Evolutionary conservation across 2,329 filamentous ascomycete genomes (phyloP), one percentile per base, ranked within the genome.

Genomic region (Orbilia blumenaviensis): DNA sequence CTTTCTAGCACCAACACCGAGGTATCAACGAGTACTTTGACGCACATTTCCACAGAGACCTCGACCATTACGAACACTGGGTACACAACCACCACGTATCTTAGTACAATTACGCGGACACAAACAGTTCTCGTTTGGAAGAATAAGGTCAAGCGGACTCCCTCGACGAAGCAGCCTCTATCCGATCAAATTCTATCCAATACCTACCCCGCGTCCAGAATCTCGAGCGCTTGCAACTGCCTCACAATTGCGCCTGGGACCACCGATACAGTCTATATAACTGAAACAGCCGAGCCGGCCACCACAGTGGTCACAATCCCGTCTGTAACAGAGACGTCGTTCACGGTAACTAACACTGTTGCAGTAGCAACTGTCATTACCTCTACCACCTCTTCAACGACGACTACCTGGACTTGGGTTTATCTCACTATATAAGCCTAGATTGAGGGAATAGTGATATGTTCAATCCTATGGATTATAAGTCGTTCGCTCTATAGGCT

Each of bases 211-310:
- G 38, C 66, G 6, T 38, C 27, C 14, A 44, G 66, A 14, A 69
- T 69, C 41, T 61, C 66, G 0, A 69, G 66, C n/a, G 66, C 54
- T 16, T 61, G 52, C 44, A 42, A 54, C 16, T 62, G 66, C 29
- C 54, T 69, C 4, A 69, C 66, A 2, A n/a, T 48, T 14, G 34
- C 12, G 12, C 66, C 66, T 4, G 14, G 21, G 3, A 27, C 27
- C 14, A 69, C 52, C 0, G 16, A 41, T 1, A 69, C 54, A 2
- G 46, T 23, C 4, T 61, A 50, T 34, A 6, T 48, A 12, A 69
- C 66, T 9, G 23, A 38, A 21, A 69, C 44, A 14, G 66, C 66
- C 6, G 41, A 27, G 1, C 23, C 16, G 21, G 52, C 41, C 3
- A 69, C 66, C n/a, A 9, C 34, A 14, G 16, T 16, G 2, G 44